Conservation (phyloP, 179 eudicot species). For the Corrigiola litoralis region DNA sequence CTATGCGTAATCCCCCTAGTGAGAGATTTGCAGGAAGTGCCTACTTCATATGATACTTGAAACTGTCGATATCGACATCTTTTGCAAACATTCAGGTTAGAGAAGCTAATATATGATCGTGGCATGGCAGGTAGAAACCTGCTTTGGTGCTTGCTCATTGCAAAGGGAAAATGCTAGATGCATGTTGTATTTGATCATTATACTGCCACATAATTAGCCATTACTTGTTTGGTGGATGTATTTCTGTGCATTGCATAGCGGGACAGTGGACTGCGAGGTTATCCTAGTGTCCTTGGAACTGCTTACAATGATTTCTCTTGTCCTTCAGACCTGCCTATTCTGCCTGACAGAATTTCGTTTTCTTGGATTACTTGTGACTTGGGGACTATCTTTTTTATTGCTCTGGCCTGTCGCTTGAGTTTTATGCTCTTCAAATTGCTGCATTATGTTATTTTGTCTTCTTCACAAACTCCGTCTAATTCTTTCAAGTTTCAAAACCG, state of each 20-base stretch:
- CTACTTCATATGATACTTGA: too few relatives aligned
- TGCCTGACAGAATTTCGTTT: not conserved
- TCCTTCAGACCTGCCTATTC: not conserved
- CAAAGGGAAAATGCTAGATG: too few relatives aligned
- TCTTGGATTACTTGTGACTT: not conserved
- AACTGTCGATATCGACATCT: too few relatives aligned
- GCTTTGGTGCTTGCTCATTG: not conserved
- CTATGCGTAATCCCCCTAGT: too few relatives aligned
- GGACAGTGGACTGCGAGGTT: not conserved
- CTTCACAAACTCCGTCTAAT: not conserved
- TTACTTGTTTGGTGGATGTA: not conserved
- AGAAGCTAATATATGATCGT: too few relatives aligned
- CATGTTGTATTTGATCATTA: not conserved
- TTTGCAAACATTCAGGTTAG: too few relatives aligned
- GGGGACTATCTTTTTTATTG: not conserved
- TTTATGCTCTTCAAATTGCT: too few relatives aligned
- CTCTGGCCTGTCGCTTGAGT: not conserved
- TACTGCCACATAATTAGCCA: not conserved
- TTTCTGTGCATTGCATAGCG: not conserved
- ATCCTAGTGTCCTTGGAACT: not conserved
- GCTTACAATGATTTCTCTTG: not conserved
- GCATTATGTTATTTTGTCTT: not conserved
- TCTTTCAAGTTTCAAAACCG: not conserved
- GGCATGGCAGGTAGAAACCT: too few relatives aligned
- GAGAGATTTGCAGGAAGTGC: too few relatives aligned